phyloP scores from a whole-genome alignment of 78 protist genomes.

The Trichosphaerium sp. region DNA sequence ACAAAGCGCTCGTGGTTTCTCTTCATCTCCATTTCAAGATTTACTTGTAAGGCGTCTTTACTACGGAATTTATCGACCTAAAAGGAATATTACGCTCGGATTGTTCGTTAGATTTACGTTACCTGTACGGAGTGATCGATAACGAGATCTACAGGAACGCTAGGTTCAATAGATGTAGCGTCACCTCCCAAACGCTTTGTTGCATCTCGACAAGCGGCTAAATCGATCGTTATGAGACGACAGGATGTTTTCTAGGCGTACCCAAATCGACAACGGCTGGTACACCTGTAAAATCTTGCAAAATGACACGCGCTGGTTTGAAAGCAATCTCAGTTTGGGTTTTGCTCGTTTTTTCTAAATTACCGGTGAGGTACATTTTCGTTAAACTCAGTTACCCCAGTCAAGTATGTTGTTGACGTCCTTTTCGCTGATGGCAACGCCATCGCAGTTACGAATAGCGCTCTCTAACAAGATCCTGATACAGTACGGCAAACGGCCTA shows the following conservation, averaged over 20 bases:
- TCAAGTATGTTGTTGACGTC: slow-evolving; percentile 65
- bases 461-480: slow-evolving; percentile 75
- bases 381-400: slow-evolving; percentile 40
- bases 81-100: not conserved
- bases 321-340: slow-evolving; percentile 54
- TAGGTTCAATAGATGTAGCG: slow-evolving; percentile 66
- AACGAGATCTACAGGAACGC: slow-evolving; percentile 79
- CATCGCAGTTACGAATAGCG: slow-evolving; percentile 72
- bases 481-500: slow-evolving; percentile 59
- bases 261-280: slow-evolving; percentile 70
- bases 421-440: slow-evolving; percentile 23
- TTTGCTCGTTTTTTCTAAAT: slow-evolving; percentile 4
- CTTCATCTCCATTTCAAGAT: slow-evolving; percentile 56
- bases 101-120: not conserved
- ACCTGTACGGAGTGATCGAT: slow-evolving; percentile 76
- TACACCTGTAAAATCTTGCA: slow-evolving; percentile 74
- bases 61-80: not conserved
- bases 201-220: slow-evolving; percentile 77
- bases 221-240: not conserved
- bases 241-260: not conserved
- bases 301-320: slow-evolving; percentile 67
- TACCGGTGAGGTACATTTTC: not conserved
- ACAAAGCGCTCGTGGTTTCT: slow-evolving; percentile 70
- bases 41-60: slow-evolving; percentile 43
- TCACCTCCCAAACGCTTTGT: slow-evolving; percentile 75